phyloP scores from a whole-genome alignment of 2,329 filamentous ascomycete species.

The Reticulascus tulasneorum region DNA sequence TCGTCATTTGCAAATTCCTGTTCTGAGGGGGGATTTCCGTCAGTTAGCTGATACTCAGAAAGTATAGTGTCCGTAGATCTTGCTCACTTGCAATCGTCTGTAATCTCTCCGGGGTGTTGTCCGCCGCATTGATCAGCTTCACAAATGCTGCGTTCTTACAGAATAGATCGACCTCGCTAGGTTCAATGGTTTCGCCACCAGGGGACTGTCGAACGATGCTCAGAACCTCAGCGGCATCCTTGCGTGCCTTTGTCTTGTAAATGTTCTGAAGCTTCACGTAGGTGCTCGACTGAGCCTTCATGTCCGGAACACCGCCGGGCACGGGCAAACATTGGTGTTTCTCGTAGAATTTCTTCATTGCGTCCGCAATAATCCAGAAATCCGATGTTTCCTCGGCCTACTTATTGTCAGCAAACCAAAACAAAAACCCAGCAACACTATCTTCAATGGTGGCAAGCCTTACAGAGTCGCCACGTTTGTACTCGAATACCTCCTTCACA shows the following conservation, averaged over 20 bases:
- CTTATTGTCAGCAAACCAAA: too few species aligned
- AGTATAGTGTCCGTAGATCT: background rate
- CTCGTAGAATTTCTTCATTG: constrained; percentile 72
- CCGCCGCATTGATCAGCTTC: constrained; percentile 68
- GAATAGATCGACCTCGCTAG: constrained; percentile 80
- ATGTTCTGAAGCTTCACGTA: constrained; percentile 90
- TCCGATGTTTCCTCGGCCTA: constrained; percentile 47
- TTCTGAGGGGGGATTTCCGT: too few species aligned
- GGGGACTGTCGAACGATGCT: constrained; percentile 52
- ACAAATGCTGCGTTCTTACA: constrained; percentile 95
- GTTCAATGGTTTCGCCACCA: constrained; percentile 52
- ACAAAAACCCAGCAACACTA: constrained; percentile 5
- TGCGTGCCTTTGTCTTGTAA: constrained; percentile 83
- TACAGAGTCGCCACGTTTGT: constrained; percentile 50
- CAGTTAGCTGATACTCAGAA: too few species aligned
- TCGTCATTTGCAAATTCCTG: constrained; percentile 52
- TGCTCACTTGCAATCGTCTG: constrained; percentile 52
- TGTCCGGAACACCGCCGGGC: constrained; percentile 85
- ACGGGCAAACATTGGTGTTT: constrained; percentile 73
- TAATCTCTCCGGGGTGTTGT: constrained; percentile 40
- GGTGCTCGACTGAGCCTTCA: constrained; percentile 90
- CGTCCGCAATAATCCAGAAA: constrained; percentile 88
- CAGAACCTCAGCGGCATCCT: constrained; percentile 73
- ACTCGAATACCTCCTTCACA: constrained; percentile 74
- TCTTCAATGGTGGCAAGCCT: constrained; percentile 41